Evolutionary conservation across 139 green algal genomes (phyloP).

Genomic region (Auxenochlorella pyrenoidosa): DNA sequence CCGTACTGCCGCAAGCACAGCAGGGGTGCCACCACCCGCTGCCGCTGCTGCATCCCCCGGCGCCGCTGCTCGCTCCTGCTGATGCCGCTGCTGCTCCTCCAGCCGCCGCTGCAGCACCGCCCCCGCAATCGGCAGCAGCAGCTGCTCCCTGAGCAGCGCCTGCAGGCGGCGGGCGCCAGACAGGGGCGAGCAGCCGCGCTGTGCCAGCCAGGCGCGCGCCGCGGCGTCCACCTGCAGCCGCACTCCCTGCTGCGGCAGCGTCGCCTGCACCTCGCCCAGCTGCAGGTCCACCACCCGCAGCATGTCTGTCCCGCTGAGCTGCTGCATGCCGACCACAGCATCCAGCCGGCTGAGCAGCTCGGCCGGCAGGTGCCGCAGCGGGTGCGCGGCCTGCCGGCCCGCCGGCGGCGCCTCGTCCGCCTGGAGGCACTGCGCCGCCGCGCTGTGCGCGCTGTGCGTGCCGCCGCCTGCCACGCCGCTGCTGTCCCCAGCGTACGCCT

Average conservation of each 20-base stretch:
- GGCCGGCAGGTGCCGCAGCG: conserved; percentile 1
- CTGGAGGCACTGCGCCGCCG: conserved; percentile 14
- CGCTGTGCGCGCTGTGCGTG: conserved; percentile 8
- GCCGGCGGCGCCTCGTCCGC: background rate
- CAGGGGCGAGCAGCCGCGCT: background rate
- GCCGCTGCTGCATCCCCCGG: background rate
- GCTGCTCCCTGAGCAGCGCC: conserved; percentile 26
- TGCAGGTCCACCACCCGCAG: conserved; percentile 27
- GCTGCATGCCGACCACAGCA: conserved; percentile 10
- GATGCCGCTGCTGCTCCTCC: background rate
- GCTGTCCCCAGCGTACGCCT: background rate
- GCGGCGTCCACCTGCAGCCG: background rate
- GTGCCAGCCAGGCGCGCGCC: conserved; percentile 18
- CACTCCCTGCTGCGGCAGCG: conserved; percentile 12
- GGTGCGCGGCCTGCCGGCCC: background rate
- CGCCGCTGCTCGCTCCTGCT: background rate
- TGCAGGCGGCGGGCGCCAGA: conserved; percentile 1
- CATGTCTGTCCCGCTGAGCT: background rate
- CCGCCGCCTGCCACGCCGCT: background rate
- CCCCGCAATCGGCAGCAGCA: conserved; percentile 21
- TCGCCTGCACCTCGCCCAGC: background rate
- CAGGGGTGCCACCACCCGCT: background rate
- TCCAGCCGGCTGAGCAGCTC: conserved; percentile 24
- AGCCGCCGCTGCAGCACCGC: conserved; percentile 3
- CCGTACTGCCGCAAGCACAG: background rate